A percentile compares a stretch with the other conserved stretches of the same genome.
phyloP scores from a whole-genome alignment of 2,329 filamentous ascomycete genomes.

The Penicillium sp. region DNA sequence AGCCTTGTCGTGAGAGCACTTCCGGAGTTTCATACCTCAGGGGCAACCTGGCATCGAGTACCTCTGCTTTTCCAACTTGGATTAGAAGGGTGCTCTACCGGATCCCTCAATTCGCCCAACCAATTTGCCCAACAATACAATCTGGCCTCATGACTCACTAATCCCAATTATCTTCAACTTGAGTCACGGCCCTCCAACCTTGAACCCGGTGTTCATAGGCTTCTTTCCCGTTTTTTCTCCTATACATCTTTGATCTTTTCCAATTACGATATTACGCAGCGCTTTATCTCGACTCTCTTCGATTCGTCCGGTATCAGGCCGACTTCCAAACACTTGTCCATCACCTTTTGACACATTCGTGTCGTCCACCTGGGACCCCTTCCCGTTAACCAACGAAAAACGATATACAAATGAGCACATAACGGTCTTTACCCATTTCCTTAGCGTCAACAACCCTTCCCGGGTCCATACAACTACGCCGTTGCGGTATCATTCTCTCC shows the following conservation, averaged over 20 bases:
- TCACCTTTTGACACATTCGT: slow-evolving; percentile 8
- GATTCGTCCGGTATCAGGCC: slow-evolving; percentile 9
- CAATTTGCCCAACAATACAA: not conserved
- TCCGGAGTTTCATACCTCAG: slow-evolving; percentile 8
- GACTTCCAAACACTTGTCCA: slow-evolving; percentile 5
- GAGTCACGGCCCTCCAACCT: slow-evolving; percentile 35
- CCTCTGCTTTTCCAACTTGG: slow-evolving; percentile 21
- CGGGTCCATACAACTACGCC: slow-evolving; percentile 29
- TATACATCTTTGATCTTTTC: slow-evolving; percentile 27
- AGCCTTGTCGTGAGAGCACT: slow-evolving; percentile 6
- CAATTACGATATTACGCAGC: slow-evolving; percentile 44
- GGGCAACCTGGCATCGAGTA: slow-evolving; percentile 26
- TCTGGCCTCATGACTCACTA: slow-evolving; percentile 31
- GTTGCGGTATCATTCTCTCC: slow-evolving; percentile 25
- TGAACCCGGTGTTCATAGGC: slow-evolving; percentile 40
- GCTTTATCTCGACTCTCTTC: slow-evolving; percentile 26
- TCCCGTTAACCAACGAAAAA: slow-evolving; percentile 26
- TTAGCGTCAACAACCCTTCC: slow-evolving; percentile 29
- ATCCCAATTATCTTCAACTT: slow-evolving; percentile 19
- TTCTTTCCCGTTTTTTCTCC: slow-evolving; percentile 22
- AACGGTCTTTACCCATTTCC: slow-evolving; percentile 40
- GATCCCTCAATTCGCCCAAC: slow-evolving; percentile 15
- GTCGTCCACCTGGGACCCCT: slow-evolving; percentile 14
- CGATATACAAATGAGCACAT: slow-evolving; percentile 42
- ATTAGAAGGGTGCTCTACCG: slow-evolving; percentile 24